Percentiles rank a stretch among this genome's conserved stretches.
Conservation (phyloP, 352 stramenopile species). For the Globisporangium acanthophoron region DNA sequence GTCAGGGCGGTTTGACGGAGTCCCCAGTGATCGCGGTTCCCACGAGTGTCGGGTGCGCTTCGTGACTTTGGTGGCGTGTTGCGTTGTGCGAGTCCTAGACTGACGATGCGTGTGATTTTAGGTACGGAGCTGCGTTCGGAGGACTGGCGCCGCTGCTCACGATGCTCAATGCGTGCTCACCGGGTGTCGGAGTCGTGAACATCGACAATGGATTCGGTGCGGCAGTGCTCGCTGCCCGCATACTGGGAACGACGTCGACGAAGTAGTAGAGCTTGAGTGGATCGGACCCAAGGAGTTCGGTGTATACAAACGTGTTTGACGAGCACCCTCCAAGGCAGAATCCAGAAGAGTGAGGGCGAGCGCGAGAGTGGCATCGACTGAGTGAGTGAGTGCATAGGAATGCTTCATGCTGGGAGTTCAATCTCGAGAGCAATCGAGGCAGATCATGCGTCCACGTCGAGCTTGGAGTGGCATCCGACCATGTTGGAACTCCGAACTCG, state of each 20-base stretch:
- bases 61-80: slow-evolving; percentile 5
- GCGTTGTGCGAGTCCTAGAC: neutral
- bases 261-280: no score
- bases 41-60: slow-evolving; percentile 88
- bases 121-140: slow-evolving; percentile 81
- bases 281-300: no score
- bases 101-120: slow-evolving; percentile 4
- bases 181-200: slow-evolving; percentile 98
- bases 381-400: no score
- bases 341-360: no score
- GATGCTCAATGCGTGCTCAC: slow-evolving; percentile 97
- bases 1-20: slow-evolving; percentile 74
- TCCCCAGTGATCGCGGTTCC: slow-evolving; percentile 87
- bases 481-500: no score
- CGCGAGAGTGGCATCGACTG: no score
- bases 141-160: slow-evolving; percentile 94
- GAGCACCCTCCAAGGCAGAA: no score
- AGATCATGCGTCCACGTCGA: no score
- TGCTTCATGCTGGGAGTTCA: no score
- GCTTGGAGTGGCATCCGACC: no score
- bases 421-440: no score
- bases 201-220: slow-evolving; percentile 99
- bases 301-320: no score
- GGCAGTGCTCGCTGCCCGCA: slow-evolving; percentile 81
- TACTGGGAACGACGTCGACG: neutral